Evolutionary conservation across 2,329 filamentous ascomycete species (phyloP), one percentile per base, ranked within the genome.

Genomic region (Colletotrichum tabaci): DNA sequence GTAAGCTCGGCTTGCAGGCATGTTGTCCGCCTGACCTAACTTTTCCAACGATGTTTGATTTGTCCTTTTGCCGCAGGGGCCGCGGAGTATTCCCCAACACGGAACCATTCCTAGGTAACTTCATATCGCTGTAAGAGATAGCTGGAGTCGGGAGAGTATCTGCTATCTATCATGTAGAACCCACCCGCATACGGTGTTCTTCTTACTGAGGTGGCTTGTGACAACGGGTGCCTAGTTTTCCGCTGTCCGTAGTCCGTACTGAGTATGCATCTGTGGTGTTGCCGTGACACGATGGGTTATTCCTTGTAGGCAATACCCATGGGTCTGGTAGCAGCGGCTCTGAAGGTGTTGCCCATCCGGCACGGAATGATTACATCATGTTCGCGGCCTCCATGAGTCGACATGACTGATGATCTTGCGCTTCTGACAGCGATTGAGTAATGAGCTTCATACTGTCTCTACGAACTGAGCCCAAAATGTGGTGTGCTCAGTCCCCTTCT

Each of bases 41-140:
- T 47, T 23, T 38, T 53, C 35, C 12, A n/a, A 35, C 21, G 13
- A 23, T 15, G 26, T 40, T n/a, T 23, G 18, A 35, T 65, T 50
- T 58, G 18, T 44, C 44, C 23, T 40, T 15, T 26, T 46, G 38
- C 64, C 56, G 64, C 64, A 61, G 57, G 15, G 53, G 23, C 38
- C 47, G 61, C 23, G 2, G 38, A 35, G 44, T 46, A 46, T 46
- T 46, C 44, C 6, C 10, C 16, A 53, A n/a, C 16, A 12, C 1
- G 30, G 26, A 10, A n/a, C 6, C 26, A n/a, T 38, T 13, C 30
- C 52, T 38, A 55, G 58, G 15, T 49, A 49, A 15, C 15, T 30
- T 21, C 30, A 35, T 35, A 35, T 21, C 44, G 35, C 18, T 38
- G 2, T 23, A 46, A 16, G 13, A 8, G 21, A 46, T 21, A 21